Conservation (phyloP, 805 yeast genomes). For the Jamesozyma jinghongensis region DNA sequence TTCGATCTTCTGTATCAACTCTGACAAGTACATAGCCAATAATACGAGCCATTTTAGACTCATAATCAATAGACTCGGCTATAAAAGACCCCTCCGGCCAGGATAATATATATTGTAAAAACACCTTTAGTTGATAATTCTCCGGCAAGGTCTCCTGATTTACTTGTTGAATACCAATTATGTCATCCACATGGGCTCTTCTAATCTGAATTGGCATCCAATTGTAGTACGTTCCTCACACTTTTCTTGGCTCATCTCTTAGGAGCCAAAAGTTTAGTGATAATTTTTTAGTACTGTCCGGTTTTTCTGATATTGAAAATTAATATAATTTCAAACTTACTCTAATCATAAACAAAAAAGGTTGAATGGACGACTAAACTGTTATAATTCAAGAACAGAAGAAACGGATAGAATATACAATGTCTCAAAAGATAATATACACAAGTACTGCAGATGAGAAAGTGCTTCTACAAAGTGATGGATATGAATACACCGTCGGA, state of each 20-base stretch:
- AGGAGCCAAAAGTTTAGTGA: too few relatives aligned
- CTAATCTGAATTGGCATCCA: slow-evolving; percentile 57
- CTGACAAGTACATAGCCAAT: slow-evolving; percentile 93
- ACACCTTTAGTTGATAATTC: slow-evolving; percentile 81
- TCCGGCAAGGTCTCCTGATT: slow-evolving; percentile 86
- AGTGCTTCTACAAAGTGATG: slow-evolving; percentile 8
- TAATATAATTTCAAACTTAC: neutral
- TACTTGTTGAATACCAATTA: slow-evolving; percentile 94
- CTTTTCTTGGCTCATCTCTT: too few relatives aligned
- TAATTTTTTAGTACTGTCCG: too few relatives aligned
- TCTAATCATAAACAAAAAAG: too few relatives aligned
- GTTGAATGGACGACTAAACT: too few relatives aligned
- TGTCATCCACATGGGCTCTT: slow-evolving; percentile 72
- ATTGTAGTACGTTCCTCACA: slow-evolving; percentile 41
- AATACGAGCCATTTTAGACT: too few relatives aligned
- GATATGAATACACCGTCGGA: slow-evolving; percentile 26
- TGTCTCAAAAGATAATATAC: slow-evolving; percentile 22
- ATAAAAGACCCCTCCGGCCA: slow-evolving; percentile 98
- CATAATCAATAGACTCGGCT: slow-evolving; percentile 63
- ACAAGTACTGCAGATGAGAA: slow-evolving; percentile 19
- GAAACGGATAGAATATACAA: slow-evolving; percentile 2
- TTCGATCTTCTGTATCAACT: slow-evolving; percentile 52
- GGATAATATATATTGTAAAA: slow-evolving; percentile 81
- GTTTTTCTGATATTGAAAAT: neutral
- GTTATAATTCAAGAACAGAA: too few relatives aligned